Percentiles rank a stretch among this genome's conserved stretches.
Evolutionary conservation across 2,329 filamentous ascomycete species (phyloP).

Genomic region (Epichloe sibirici): DNA sequence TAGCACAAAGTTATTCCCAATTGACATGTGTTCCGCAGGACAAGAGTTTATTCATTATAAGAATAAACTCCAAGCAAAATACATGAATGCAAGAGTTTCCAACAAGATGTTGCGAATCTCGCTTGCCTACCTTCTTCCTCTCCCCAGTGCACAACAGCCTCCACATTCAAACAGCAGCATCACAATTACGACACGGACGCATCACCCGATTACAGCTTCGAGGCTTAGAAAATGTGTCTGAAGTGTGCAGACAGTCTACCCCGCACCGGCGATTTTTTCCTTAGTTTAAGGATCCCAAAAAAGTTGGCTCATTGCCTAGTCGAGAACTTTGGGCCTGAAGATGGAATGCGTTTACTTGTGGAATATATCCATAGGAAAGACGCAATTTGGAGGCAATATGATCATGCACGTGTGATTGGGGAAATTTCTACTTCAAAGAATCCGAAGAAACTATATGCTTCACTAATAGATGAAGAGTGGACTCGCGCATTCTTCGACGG

Average conservation of each 20-base stretch:
- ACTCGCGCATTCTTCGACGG: not conserved
- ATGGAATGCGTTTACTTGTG: not conserved
- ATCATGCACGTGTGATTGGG: not conserved
- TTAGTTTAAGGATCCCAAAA: not conserved
- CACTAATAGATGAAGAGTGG: not conserved
- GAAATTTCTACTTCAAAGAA: not conserved
- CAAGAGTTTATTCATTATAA: no score
- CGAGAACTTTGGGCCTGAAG: not conserved
- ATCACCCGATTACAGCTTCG: no score
- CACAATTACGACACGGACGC: no score
- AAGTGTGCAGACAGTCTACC: not conserved
- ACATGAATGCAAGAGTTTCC: no score
- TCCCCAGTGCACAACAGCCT: no score
- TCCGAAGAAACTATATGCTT: not conserved
- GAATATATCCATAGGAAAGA: not conserved
- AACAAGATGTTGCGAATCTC: no score
- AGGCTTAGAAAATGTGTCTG: not conserved
- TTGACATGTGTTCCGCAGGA: no score
- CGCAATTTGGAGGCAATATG: not conserved
- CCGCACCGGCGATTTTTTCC: not conserved
- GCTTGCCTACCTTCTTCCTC: no score
- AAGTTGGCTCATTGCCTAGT: not conserved
- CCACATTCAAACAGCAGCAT: no score
- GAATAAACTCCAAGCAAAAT: no score
- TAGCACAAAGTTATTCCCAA: no score